Evolutionary conservation across 2,329 filamentous ascomycete genomes (phyloP), one percentile per base, ranked within the genome.

Genomic region (Karstenula rhodostoma): DNA sequence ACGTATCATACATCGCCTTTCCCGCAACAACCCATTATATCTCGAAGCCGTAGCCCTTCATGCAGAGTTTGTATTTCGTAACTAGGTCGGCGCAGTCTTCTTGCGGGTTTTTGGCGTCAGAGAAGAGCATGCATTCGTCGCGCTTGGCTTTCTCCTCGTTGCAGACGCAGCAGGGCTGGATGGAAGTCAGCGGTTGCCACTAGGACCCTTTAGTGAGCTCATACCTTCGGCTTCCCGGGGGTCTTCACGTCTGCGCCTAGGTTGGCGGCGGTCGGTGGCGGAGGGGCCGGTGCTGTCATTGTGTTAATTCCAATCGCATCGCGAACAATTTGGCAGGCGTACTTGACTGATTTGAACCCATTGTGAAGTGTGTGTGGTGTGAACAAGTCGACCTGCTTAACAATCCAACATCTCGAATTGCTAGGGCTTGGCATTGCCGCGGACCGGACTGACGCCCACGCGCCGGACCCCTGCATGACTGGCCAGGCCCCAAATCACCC

Each of bases 101-200:
- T 71, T 92, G 87, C 42, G 95, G 92, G 75, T 97, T 90, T 73
- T 89, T 85, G 62, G 91, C 86, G 64, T 87, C 93, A 58, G 93
- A 96, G 83, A 98, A 97, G 58, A 99, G 91, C 94, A 99, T 98
- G 85, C 95, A 99, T 81, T 99, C 94, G 82, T 99, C 95, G 65
- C 95, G 92, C 70, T 86, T 86, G 42, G 92, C 85, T 80, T 99
- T 99, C 80, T 99, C 93, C 47, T 95, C 88, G 77, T 94, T 97
- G 87, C 95, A 99, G 32, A 98, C 95, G 78, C 95, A 98, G 86
- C 95, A 98, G 46, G 94, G 94, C 93, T 97, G 53, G 22, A 10
- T 4, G 13, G 12, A 33, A 1, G 5, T 56, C 32, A 66, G 61
- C 40, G 19, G 15, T n/a, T 17, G 10, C 63, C 15, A 7, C n/a